Percentiles rank a stretch among this genome's conserved stretches.
phyloP scores from a whole-genome alignment of 306 rosid genomes.

The Corylus americana region DNA sequence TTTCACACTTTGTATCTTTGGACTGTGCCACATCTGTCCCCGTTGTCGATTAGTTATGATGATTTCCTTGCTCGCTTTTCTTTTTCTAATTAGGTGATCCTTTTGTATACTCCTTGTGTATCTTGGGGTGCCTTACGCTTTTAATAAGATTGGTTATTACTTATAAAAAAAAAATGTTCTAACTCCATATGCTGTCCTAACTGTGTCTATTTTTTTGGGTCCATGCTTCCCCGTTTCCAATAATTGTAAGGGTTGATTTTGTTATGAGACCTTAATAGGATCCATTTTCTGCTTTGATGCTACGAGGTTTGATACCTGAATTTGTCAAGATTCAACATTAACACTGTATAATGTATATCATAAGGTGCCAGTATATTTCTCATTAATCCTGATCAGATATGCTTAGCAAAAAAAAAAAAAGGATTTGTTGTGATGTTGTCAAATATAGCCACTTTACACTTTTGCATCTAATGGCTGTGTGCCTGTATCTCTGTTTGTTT shows the following conservation, averaged over 20 bases:
- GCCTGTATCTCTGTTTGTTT: neutral
- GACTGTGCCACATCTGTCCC: no score
- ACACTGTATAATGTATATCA: neutral
- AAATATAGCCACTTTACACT: neutral
- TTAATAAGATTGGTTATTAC: no score
- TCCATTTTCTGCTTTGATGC: neutral
- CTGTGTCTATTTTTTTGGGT: neutral
- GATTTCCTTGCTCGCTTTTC: no score
- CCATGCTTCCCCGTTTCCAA: neutral
- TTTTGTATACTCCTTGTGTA: no score
- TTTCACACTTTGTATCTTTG: no score
- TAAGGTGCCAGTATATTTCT: neutral
- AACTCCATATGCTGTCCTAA: neutral
- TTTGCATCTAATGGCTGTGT: neutral
- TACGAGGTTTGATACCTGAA: neutral
- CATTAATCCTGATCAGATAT: neutral
- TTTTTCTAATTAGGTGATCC: no score
- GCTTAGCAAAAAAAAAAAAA: neutral
- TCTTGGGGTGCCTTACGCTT: no score
- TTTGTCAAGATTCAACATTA: neutral
- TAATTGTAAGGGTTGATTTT: neutral
- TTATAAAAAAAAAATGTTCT: neutral
- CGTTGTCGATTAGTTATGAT: no score
- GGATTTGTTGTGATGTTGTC: neutral
- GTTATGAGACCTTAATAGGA: neutral